phyloP scores from a whole-genome alignment of 2,329 filamentous ascomycete genomes.

The Pseudocercospora eumusae region DNA sequence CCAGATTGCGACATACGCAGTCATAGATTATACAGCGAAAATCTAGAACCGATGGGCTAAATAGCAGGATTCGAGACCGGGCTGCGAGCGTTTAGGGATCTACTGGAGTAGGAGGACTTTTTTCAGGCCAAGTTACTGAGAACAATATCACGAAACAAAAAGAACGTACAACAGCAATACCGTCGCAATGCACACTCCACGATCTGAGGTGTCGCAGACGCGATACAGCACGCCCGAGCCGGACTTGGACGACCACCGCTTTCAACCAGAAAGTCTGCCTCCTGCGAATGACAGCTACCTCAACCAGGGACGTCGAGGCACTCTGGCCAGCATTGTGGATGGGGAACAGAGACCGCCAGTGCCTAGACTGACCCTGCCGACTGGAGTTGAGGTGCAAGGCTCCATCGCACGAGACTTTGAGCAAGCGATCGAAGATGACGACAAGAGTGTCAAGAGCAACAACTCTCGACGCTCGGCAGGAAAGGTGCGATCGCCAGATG shows the following conservation, averaged over 20 bases:
- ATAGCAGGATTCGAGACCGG: constrained; percentile 23
- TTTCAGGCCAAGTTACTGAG: neutral
- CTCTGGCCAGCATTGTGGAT: constrained; percentile 65
- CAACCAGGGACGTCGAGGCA: constrained; percentile 60
- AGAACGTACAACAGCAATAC: neutral
- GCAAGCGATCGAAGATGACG: constrained; percentile 83
- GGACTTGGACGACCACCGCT: constrained; percentile 84
- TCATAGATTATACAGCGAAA: constrained; percentile 9
- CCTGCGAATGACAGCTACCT: constrained; percentile 49
- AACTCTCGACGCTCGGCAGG: constrained; percentile 54
- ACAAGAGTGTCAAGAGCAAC: constrained; percentile 51
- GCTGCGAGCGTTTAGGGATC: constrained; percentile 20
- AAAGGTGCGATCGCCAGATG: constrained; percentile 37
- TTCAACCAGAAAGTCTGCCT: constrained; percentile 63
- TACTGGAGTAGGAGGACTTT: constrained; percentile 15
- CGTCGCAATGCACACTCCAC: constrained; percentile 54
- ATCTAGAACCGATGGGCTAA: constrained; percentile 37
- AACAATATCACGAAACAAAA: constrained; percentile 4
- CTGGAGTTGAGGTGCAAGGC: constrained; percentile 43
- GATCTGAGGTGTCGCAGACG: constrained; percentile 67
- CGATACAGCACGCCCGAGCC: constrained; percentile 73
- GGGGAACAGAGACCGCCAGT: constrained; percentile 47
- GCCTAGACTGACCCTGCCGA: constrained; percentile 47
- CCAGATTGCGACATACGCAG: constrained; percentile 17
- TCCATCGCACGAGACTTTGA: constrained; percentile 76